Conservation (phyloP, 2,329 filamentous ascomycete species). For the Colletotrichum shisoi region DNA sequence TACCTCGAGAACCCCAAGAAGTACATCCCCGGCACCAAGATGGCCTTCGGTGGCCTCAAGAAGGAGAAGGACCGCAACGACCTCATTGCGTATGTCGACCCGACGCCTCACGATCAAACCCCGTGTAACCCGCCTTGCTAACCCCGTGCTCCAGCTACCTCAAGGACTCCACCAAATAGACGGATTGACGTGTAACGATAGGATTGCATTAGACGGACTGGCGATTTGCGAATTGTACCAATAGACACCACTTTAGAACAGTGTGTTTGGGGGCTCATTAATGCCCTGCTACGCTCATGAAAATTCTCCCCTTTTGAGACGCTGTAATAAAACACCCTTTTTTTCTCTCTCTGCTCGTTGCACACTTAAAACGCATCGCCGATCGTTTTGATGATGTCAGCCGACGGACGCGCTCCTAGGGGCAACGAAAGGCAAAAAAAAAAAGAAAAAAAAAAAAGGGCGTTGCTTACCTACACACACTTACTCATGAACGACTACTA, state of each 20-base stretch:
- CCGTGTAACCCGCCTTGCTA: conserved; percentile 38
- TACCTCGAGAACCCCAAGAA: conserved; percentile 99
- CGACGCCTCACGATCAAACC: neutral
- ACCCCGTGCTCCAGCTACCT: conserved; percentile 64
- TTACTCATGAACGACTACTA: conserved; percentile 17
- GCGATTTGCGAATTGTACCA: conserved; percentile 42
- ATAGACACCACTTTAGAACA: conserved; percentile 45
- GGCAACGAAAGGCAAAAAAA: neutral
- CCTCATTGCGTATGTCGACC: conserved; percentile 85
- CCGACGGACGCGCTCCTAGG: neutral
- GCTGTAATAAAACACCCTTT: conserved; percentile 27
- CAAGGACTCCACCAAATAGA: conserved; percentile 74
- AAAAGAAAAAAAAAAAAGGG: neutral
- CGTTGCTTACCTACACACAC: neutral
- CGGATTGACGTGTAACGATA: conserved; percentile 42
- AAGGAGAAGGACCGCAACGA: conserved; percentile 99
- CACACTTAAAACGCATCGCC: conserved; percentile 1
- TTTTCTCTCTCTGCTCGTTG: neutral
- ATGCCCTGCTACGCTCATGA: conserved; percentile 30
- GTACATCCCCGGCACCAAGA: conserved; percentile 99
- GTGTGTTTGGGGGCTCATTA: conserved; percentile 32
- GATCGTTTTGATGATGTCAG: conserved; percentile 26
- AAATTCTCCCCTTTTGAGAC: conserved; percentile 37
- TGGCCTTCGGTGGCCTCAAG: conserved; percentile 99
- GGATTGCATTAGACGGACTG: conserved; percentile 46